Percentiles rank a stretch among this genome's conserved stretches.
Conservation (phyloP, 2,329 filamentous ascomycete species). For the Epichloe glyceriae region DNA sequence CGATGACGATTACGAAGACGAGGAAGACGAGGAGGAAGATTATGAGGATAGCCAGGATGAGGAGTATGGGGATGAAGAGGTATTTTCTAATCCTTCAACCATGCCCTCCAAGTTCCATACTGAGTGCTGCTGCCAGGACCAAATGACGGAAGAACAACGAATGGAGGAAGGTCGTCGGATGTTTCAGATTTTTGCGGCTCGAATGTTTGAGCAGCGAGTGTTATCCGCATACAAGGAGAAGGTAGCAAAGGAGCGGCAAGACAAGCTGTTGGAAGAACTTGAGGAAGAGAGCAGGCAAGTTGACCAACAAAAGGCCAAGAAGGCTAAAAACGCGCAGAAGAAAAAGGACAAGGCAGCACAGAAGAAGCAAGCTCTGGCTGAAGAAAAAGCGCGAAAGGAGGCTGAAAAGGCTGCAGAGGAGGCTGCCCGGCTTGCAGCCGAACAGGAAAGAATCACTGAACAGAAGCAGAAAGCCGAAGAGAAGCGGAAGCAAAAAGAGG, state of each 20-base stretch:
- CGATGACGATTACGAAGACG: conserved; percentile 62
- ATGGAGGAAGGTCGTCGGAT: conserved; percentile 98
- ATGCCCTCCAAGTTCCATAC: conserved; percentile 28
- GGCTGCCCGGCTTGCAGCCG: conserved; percentile 58
- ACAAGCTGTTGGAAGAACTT: conserved; percentile 80
- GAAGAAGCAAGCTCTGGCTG: conserved; percentile 79
- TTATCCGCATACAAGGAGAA: conserved; percentile 96
- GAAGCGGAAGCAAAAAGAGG: conserved; percentile 81
- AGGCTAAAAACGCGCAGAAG: conserved; percentile 85
- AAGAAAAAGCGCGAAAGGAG: conserved; percentile 78
- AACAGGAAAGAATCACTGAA: conserved; percentile 70
- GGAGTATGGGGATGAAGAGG: conserved; percentile 70
- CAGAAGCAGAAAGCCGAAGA: conserved; percentile 74
- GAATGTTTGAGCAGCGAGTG: conserved; percentile 98
- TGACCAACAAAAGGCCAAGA: conserved; percentile 77
- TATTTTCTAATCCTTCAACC: conserved; percentile 33
- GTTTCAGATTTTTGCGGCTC: conserved; percentile 98
- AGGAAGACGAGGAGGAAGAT: conserved; percentile 49
- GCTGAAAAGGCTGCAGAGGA: conserved; percentile 85
- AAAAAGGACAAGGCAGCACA: conserved; percentile 86
- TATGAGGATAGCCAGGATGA: conserved; percentile 50
- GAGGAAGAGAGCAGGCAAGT: conserved; percentile 70
- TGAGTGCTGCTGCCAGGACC: conserved; percentile 54
- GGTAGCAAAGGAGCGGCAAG: conserved; percentile 82
- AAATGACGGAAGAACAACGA: conserved; percentile 94